These are phyloP conservation scores for Colletotrichum cordylinicola DNA, from an alignment of 2,329 filamentous ascomycete species.

Conservation along the genomic window DNA sequence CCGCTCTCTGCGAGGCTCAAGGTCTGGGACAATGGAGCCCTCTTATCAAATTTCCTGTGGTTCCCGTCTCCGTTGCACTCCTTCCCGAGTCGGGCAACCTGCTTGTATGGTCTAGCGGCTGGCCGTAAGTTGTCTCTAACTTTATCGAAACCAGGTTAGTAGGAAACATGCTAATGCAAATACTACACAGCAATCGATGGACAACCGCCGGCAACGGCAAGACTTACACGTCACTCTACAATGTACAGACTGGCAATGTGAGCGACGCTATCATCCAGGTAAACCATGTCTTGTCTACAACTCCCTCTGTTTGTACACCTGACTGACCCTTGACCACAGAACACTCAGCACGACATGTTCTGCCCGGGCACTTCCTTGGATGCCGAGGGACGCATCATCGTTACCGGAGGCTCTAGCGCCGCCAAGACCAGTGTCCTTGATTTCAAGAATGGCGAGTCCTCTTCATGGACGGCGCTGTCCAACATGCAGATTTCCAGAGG, in stretches of 20 bases:
- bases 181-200: constrained; percentile 21
- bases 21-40: constrained; percentile 35
- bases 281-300: background rate
- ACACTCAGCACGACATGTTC: constrained; percentile 60
- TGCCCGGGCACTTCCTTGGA: constrained; percentile 60
- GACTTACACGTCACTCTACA: constrained; percentile 3
- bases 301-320: background rate
- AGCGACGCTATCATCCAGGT: constrained; percentile 32
- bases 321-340: background rate
- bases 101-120: constrained; percentile 8
- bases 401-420: constrained; percentile 58
- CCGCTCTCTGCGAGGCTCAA: background rate
- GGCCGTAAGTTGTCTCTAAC: background rate
- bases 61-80: constrained; percentile 33
- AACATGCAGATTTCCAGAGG: constrained; percentile 54
- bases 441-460: constrained; percentile 27
- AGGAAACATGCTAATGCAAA: background rate
- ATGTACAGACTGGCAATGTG: constrained; percentile 25
- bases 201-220: constrained; percentile 19
- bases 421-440: constrained; percentile 54
- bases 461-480: constrained; percentile 41
- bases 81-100: constrained; percentile 10
- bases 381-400: constrained; percentile 51
- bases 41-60: constrained; percentile 40
- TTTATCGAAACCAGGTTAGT: background rate